Conservation (phyloP, 805 yeast genomes). For the Wickerhamomyces bovis region DNA sequence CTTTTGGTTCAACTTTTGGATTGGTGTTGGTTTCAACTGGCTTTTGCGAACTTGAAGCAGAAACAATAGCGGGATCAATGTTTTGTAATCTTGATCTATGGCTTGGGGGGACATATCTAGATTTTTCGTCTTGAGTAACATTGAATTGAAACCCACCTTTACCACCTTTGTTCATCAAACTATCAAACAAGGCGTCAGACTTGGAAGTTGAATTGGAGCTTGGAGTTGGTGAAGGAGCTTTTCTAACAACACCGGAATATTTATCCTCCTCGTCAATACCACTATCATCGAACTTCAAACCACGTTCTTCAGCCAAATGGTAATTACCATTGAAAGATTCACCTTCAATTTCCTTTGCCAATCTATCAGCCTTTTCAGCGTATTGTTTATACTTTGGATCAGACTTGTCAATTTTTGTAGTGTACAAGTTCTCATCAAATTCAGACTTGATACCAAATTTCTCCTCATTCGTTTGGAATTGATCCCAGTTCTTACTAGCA, state of each 20-base stretch:
- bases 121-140: constrained; percentile 27
- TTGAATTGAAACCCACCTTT: constrained; percentile 36
- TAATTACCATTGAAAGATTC: constrained; percentile 58
- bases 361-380: constrained; percentile 60
- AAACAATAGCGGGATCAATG: constrained; percentile 61
- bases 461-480: constrained; percentile 83
- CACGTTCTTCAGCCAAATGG: constrained; percentile 92
- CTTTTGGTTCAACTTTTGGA: background rate
- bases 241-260: constrained; percentile 73
- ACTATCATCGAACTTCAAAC: constrained; percentile 66
- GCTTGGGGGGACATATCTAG: constrained; percentile 48
- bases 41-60: constrained; percentile 33
- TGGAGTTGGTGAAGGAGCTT: background rate
- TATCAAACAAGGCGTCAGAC: constrained; percentile 23
- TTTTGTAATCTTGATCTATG: constrained; percentile 41
- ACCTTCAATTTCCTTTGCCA: constrained; percentile 80
- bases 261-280: constrained; percentile 94
- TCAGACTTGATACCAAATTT: constrained; percentile 85
- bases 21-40: background rate
- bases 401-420: constrained; percentile 64
- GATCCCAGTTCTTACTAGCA: constrained; percentile 64
- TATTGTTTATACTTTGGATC: constrained; percentile 70
- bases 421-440: constrained; percentile 78
- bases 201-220: constrained; percentile 7
- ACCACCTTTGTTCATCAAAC: constrained; percentile 29